Evolutionary conservation across 2,329 filamentous ascomycete species (phyloP), one percentile per base, ranked within the genome.

Genomic region (Cercospora janseana): DNA sequence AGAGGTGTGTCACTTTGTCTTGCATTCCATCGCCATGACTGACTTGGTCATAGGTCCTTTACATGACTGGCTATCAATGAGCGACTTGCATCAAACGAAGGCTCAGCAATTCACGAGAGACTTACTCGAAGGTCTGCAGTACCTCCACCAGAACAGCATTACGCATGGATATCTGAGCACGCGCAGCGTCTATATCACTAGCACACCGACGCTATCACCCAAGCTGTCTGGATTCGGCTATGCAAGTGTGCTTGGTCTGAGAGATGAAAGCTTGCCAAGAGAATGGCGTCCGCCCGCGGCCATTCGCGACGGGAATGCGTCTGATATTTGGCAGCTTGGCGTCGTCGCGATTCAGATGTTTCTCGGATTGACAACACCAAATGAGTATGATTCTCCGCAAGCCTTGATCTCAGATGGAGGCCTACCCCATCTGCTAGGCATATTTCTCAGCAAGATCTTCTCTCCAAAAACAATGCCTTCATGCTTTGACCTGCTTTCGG

Each of bases 271-370:
- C 10, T 6, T 58, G 12, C 46, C 57, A 3, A n/a, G 27, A 13
- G 57, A 56, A 13, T 67, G 64, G 64, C 46, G 47, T 5, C 49
- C 46, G 9, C 46, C 55, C 4, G 43, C 53, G 1, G 34, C 29
- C 2, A 23, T 46, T 4, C 54, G 48, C 18, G 35, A 60, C 10
- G 26, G 35, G 5, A 51, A 86, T 67, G 85, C 95, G 67, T 88
- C 89, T 0, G 93, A 97, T 66, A 81, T 97, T 6, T 98, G 93
- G 93, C 88, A 96, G 59, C 83, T 98, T 62, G 93, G 93, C 4
- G 82, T 96, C 23, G 80, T 96, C 4, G 87, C 96, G 60, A 70
- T 95, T 29, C 92, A 98, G 67, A 96, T 97, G 89, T 80, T 93
- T 3, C 92, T 96, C 66, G 93, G 93, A 2, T 76, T 89, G 26